phyloP scores from a whole-genome alignment of 345 rosid species.

The Iberis pinnata region DNA sequence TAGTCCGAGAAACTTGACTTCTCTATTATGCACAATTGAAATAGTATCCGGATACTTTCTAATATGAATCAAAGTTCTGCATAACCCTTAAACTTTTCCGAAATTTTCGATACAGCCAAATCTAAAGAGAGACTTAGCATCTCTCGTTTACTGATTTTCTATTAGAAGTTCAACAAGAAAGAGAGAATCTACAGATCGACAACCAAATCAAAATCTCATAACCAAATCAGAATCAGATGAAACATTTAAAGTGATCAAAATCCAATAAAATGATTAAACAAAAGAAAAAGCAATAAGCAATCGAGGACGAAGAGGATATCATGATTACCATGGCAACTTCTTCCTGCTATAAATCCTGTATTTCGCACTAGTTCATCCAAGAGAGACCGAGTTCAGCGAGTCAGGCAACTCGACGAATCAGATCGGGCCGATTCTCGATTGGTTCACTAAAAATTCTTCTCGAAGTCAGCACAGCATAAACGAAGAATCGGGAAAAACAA shows the following conservation, averaged over 20 bases:
- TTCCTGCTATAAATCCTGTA: conserved; percentile 16
- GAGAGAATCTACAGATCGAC: not conserved
- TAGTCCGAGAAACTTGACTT: no score
- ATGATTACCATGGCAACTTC: conserved; percentile 37
- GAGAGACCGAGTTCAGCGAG: conserved; percentile 19
- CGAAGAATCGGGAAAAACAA: conserved; percentile 13
- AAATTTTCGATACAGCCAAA: no score
- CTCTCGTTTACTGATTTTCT: not conserved
- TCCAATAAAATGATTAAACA: not conserved
- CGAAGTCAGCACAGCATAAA: conserved; percentile 12
- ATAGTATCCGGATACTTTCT: no score
- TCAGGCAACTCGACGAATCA: conserved; percentile 18
- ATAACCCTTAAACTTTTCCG: not conserved
- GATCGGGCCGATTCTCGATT: conserved; percentile 25
- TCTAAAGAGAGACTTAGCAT: not conserved
- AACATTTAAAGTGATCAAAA: not conserved
- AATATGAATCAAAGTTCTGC: no score
- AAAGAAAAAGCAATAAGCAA: not conserved
- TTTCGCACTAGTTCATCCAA: conserved; percentile 33
- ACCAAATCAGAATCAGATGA: conserved; percentile 9
- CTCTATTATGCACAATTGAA: no score
- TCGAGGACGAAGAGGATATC: not conserved
- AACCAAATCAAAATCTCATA: conserved; percentile 10
- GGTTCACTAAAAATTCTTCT: not conserved
- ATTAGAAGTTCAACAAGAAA: not conserved